phyloP scores from a whole-genome alignment of 1,284 basidiomycete genomes.

The Pyrrhoderma noxium region DNA sequence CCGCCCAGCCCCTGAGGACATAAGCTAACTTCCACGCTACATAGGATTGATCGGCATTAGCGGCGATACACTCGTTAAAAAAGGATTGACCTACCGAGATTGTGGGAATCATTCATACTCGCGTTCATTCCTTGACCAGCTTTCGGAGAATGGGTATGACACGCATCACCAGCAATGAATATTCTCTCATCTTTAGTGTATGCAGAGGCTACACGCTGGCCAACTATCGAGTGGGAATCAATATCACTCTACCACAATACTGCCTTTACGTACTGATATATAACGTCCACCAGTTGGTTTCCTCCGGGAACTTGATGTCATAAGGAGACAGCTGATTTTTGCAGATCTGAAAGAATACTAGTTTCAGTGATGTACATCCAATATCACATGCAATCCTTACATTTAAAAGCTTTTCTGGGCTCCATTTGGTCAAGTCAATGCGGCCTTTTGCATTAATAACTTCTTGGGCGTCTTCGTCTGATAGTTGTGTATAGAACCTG shows the following conservation, averaged over 20 bases:
- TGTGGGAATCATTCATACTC: constrained; percentile 80
- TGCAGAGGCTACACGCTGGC: constrained; percentile 67
- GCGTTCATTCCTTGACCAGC: constrained; percentile 73
- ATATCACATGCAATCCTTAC: constrained; percentile 4
- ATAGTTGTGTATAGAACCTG: constrained; percentile 41
- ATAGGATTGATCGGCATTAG: neutral
- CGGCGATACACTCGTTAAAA: neutral
- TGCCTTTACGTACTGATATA: constrained; percentile 43
- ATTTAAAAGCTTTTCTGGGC: constrained; percentile 34
- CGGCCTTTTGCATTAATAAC: constrained; percentile 29
- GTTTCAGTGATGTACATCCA: neutral
- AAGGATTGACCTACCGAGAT: constrained; percentile 42
- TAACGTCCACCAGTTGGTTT: constrained; percentile 76
- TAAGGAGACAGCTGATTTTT: constrained; percentile 61
- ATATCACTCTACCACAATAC: neutral
- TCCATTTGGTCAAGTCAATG: constrained; percentile 36
- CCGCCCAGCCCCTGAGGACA: constrained; percentile 66
- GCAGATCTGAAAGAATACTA: constrained; percentile 17
- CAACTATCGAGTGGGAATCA: constrained; percentile 33
- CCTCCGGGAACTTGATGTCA: constrained; percentile 46
- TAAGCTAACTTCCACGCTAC: constrained; percentile 71
- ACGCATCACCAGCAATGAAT: constrained; percentile 78
- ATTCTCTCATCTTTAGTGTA: constrained; percentile 66
- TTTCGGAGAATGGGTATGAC: constrained; percentile 82
- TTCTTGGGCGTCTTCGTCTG: constrained; percentile 27